Evolutionary conservation across 1,284 basidiomycete species (phyloP), one percentile per base, ranked within the genome.

Genomic region (Ganoderma sinense): DNA sequence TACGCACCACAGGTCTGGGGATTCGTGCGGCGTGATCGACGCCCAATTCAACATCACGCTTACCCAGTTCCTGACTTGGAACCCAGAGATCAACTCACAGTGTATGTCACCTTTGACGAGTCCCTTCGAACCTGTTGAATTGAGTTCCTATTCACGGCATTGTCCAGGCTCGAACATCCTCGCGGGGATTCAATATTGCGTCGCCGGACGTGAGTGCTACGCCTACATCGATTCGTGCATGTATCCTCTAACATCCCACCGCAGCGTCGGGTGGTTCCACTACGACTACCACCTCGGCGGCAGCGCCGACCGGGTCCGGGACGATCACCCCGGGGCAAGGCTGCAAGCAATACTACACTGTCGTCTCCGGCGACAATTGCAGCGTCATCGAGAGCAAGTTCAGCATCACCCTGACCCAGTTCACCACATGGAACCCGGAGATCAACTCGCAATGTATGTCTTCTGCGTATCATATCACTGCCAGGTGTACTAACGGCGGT

Each of bases 281-380:
- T 8, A 48, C n/a, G 8, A 48, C 45, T 10, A 62, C 61, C 1
- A 62, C 40, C 23, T 23, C 61, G 6, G 41, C 61, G 3, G 40
- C 61, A 45, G 61, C 61, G 11, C 61, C 61, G 6, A 62, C 64
- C n/a, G 36, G 56, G n/a, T 29, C 64, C 41, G 53, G 62, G 58
- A 55, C 64, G 55, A 31, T 53, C 53, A 45, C 61, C n/a, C 61
- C 61, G n/a, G 61, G 61, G 3, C 61, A 62, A 31, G 61, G 61
- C 26, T 62, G 61, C 61, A 62, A 62, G 61, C 33, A 68, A 39
- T 70, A 70, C 40, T 70, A 70, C 41, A 68, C 69, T 4, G 66
- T 70, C 40, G 62, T 60, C 39, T 68, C 69, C 2, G 69, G 69
- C 36, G 69, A 70, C 41, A 60, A 65, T 45, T 70, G 69, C 58